Evolutionary conservation across 805 yeast species (phyloP).

Genomic region (Cyberlindnera bimundalis): DNA sequence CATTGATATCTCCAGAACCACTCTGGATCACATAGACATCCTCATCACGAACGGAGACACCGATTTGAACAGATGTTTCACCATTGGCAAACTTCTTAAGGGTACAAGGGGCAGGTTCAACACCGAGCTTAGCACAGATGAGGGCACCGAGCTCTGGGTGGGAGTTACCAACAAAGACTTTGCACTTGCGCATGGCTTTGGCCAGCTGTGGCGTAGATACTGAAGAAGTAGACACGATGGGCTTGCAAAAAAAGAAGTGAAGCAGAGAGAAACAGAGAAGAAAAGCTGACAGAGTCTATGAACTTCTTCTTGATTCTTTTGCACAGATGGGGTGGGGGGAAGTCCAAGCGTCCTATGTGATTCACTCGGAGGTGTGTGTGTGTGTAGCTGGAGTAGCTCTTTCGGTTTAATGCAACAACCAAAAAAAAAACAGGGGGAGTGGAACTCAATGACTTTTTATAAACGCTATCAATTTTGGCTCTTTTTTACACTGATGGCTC

Average conservation of each 20-base stretch:
- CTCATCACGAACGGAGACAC: conserved; percentile 93
- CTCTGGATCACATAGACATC: conserved; percentile 93
- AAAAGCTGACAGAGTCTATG: no score
- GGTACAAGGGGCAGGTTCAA: conserved; percentile 90
- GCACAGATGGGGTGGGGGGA: no score
- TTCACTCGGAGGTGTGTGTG: no score
- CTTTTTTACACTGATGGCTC: neutral
- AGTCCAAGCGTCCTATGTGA: no score
- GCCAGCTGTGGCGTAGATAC: conserved; percentile 5
- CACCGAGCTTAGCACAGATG: conserved; percentile 88
- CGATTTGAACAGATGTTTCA: conserved; percentile 94
- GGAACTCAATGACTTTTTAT: no score
- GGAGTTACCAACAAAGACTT: conserved; percentile 93
- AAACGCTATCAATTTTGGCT: conserved; percentile 1
- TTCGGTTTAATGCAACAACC: no score
- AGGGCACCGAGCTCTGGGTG: conserved; percentile 92
- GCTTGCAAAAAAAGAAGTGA: neutral
- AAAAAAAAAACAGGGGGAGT: no score
- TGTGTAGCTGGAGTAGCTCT: no score
- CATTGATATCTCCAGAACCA: conserved; percentile 84
- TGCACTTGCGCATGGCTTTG: conserved; percentile 84
- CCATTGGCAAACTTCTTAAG: conserved; percentile 94
- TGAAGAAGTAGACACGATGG: conserved; percentile 5
- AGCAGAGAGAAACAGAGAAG: neutral
- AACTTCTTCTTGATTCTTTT: neutral